Conservation (phyloP, 805 yeast species). For the Schizosaccharomyces osmophilus region DNA sequence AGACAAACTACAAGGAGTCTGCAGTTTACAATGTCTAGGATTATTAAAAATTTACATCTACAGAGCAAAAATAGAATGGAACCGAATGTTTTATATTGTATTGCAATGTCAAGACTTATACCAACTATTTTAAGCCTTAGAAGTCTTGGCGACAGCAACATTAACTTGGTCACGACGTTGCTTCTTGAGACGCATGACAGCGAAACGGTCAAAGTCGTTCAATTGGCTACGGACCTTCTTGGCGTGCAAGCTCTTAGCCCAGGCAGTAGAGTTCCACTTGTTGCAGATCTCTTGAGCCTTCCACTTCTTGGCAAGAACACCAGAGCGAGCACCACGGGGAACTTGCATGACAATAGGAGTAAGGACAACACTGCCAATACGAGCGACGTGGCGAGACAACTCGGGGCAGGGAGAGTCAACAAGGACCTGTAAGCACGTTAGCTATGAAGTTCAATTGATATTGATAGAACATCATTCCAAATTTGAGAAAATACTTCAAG, state of each 20-base stretch:
- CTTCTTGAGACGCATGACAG: constrained; percentile 89
- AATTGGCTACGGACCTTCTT: constrained; percentile 80
- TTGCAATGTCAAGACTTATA: not conserved
- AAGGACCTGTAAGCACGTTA: constrained; percentile 16
- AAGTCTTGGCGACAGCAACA: constrained; percentile 2
- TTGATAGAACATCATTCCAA: no score
- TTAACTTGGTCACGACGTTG: constrained; percentile 20
- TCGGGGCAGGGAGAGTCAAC: constrained; percentile 83
- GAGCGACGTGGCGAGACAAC: constrained; percentile 77
- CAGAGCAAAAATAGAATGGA: not conserved
- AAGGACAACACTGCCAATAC: constrained; percentile 69
- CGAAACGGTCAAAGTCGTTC: constrained; percentile 98
- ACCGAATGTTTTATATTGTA: not conserved
- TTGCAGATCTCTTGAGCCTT: constrained; percentile 63
- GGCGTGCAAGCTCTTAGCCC: constrained; percentile 97
- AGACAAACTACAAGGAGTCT: not conserved
- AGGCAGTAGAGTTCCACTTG: constrained; percentile 79
- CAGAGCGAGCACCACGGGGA: constrained; percentile 87
- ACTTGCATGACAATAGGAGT: constrained; percentile 68
- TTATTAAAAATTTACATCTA: not conserved
- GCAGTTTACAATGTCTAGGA: not conserved
- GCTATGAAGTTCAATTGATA: not conserved
- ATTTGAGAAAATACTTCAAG: no score
- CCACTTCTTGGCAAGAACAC: constrained; percentile 77
- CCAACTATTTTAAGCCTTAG: not conserved